Evolutionary conservation across 2,329 filamentous ascomycete species (phyloP).

Genomic region (Talaromyces islandicus): DNA sequence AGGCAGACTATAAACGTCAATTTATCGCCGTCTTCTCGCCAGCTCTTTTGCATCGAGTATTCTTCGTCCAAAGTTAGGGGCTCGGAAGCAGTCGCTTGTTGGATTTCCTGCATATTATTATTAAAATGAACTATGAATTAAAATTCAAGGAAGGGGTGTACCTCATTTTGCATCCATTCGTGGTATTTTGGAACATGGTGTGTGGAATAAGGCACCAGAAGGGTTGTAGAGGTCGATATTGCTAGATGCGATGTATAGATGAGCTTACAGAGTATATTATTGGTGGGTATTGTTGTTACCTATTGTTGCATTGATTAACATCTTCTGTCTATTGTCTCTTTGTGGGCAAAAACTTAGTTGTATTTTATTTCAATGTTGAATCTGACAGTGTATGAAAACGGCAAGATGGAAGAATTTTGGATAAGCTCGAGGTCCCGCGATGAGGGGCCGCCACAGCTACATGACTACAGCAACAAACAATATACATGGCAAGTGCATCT

Average conservation of each 20-base stretch:
- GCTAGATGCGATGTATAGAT: constrained; percentile 45
- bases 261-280: not conserved
- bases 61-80: constrained; percentile 74
- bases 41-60: constrained; percentile 83
- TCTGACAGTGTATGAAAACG: not conserved
- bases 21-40: constrained; percentile 78
- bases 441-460: not conserved
- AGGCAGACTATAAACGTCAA: constrained; percentile 83
- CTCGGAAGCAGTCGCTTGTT: constrained; percentile 80
- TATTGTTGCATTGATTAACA: constrained; percentile 31
- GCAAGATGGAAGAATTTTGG: not conserved
- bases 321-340: constrained; percentile 6
- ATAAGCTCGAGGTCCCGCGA: not conserved
- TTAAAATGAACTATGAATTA: not conserved
- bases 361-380: too few species aligned
- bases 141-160: constrained; percentile 17
- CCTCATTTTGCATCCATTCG: constrained; percentile 83
- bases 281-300: constrained; percentile 16
- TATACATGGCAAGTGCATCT: not conserved
- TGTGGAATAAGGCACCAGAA: constrained; percentile 77
- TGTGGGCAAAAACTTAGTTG: not conserved
- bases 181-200: constrained; percentile 82
- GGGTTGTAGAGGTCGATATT: constrained; percentile 57
- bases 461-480: not conserved
- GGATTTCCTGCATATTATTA: constrained; percentile 52